Conservation (phyloP, 2,329 filamentous ascomycete species). For the Exophiala viscosa region DNA sequence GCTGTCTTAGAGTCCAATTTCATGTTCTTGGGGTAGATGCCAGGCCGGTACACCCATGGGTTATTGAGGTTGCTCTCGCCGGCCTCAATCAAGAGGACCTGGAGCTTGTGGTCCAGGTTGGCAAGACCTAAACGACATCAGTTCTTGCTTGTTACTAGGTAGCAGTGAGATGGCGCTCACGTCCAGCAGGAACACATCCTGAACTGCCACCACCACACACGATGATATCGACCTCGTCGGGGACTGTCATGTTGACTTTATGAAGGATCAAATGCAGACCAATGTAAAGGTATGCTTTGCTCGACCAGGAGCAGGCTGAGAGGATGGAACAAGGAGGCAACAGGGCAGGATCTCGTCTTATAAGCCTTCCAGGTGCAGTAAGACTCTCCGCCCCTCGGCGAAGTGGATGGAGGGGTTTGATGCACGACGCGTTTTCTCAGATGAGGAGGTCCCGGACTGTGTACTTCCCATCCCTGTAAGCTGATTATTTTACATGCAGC, state of each 20-base stretch:
- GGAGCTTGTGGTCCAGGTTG: slow-evolving; percentile 71
- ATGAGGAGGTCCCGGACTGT: slow-evolving; percentile 11
- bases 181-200: slow-evolving; percentile 40
- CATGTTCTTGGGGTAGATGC: slow-evolving; percentile 76
- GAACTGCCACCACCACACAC: slow-evolving; percentile 70
- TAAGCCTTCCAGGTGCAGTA: slow-evolving; percentile 7
- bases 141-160: slow-evolving; percentile 38
- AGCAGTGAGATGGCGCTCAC: slow-evolving; percentile 28
- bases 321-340: slow-evolving; percentile 8
- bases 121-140: slow-evolving; percentile 52
- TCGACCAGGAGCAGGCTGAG: slow-evolving; percentile 29
- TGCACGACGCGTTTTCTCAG: slow-evolving; percentile 9
- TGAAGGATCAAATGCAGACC: not conserved
- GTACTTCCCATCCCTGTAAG: slow-evolving; percentile 9
- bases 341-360: slow-evolving; percentile 12
- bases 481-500: slow-evolving; percentile 12
- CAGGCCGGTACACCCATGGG: slow-evolving; percentile 70
- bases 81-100: slow-evolving; percentile 66
- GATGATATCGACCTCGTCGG: slow-evolving; percentile 78
- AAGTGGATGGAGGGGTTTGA: slow-evolving; percentile 19
- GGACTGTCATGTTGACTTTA: slow-evolving; percentile 53
- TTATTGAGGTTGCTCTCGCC: slow-evolving; percentile 74
- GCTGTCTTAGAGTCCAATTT: slow-evolving; percentile 73
- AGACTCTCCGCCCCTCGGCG: slow-evolving; percentile 19
- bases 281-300: slow-evolving; percentile 12